These are phyloP conservation scores for Cryptococcus sp. DNA, from an alignment of 1,284 basidiomycete genomes.

Conservation along the genomic window DNA sequence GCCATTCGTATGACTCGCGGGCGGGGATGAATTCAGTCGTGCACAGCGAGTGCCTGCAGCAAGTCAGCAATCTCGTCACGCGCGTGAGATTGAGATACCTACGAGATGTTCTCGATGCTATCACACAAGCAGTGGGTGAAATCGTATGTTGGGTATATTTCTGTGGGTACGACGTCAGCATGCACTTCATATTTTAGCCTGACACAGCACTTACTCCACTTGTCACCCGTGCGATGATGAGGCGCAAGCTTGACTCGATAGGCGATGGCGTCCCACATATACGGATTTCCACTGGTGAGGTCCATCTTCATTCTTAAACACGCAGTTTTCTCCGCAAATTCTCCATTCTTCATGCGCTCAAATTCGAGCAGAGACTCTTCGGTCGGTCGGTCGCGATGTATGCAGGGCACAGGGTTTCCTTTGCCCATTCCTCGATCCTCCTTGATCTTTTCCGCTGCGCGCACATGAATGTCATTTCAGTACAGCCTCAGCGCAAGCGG, in stretches of 20 bases:
- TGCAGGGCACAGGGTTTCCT: constrained; percentile 81
- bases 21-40: constrained; percentile 97
- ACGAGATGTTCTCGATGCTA: constrained; percentile 99
- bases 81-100: constrained; percentile 50
- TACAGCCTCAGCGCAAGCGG: constrained; percentile 7
- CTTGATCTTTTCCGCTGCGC: constrained; percentile 84
- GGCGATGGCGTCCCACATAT: constrained; percentile 99
- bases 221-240: constrained; percentile 90
- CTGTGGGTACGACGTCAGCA: constrained; percentile 22
- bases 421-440: constrained; percentile 79
- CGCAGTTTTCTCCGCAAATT: constrained; percentile 86
- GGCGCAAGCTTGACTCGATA: constrained; percentile 89
- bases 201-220: constrained; percentile 68
- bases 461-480: constrained; percentile 2
- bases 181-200: neutral
- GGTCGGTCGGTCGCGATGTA: constrained; percentile 79
- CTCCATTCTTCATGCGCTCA: constrained; percentile 87
- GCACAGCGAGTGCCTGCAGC: constrained; percentile 86
- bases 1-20: constrained; percentile 97
- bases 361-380: constrained; percentile 86
- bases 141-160: constrained; percentile 83
- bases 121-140: constrained; percentile 99
- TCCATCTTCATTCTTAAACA: constrained; percentile 98
- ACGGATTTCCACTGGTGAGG: constrained; percentile 87
- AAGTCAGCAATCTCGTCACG: neutral